phyloP scores from a whole-genome alignment of 495 filamentous ascomycete genomes.

The Neurospora discreta region DNA sequence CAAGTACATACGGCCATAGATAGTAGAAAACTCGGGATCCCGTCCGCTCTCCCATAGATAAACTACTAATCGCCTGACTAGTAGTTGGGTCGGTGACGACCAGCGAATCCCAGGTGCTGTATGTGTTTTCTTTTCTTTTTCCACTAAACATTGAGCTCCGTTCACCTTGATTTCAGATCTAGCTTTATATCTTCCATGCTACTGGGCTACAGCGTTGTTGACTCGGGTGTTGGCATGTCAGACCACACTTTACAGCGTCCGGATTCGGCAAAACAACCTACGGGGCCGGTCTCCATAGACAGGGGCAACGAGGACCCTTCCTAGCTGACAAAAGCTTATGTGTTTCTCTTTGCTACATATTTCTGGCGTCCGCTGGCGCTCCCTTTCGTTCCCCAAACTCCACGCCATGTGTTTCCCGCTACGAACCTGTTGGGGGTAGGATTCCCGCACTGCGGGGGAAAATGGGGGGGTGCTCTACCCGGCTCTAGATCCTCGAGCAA shows the following conservation, averaged over 20 bases:
- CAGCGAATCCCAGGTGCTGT: conserved; percentile 19
- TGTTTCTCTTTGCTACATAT: background rate
- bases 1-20: too few species aligned
- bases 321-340: background rate
- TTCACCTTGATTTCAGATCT: too few species aligned
- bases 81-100: conserved; percentile 41
- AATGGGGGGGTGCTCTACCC: background rate
- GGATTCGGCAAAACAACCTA: background rate
- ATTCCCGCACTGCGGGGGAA: background rate
- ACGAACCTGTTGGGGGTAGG: background rate
- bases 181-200: background rate
- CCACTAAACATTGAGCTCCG: too few species aligned
- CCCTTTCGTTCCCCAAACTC: background rate
- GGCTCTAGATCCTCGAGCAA: background rate
- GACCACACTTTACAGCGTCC: background rate
- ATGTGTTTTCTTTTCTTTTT: conserved; percentile 3
- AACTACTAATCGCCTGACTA: conserved; percentile 12
- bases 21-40: too few species aligned
- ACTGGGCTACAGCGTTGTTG: background rate
- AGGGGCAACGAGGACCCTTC: background rate
- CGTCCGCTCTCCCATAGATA: background rate
- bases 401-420: background rate
- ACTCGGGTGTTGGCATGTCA: background rate
- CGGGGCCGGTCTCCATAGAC: background rate
- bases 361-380: background rate